These are phyloP conservation scores for Picochlorum sp. DNA, from an alignment of 139 green algal genomes.

Conservation along the genomic window DNA sequence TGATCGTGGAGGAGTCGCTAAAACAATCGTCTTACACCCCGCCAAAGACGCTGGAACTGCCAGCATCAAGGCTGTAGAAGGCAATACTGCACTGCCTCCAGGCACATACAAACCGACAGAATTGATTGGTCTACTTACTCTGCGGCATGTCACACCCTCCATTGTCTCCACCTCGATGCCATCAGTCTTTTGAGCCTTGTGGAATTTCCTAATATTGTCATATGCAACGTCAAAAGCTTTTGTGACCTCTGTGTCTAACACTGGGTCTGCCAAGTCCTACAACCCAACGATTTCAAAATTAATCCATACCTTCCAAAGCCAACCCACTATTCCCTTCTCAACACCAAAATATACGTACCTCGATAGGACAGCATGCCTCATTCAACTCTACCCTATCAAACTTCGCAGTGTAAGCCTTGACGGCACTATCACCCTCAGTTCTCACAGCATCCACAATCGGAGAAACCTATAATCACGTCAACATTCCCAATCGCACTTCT, in stretches of 20 bases:
- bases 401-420: slow-evolving; percentile 79
- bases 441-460: slow-evolving; percentile 88
- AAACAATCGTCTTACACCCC: slow-evolving; percentile 86
- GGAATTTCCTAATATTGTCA: slow-evolving; percentile 90
- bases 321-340: neutral
- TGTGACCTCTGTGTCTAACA: slow-evolving; percentile 58
- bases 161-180: slow-evolving; percentile 74
- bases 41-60: slow-evolving; percentile 79
- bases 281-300: neutral
- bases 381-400: slow-evolving; percentile 80
- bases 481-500: neutral
- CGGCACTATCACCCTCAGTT: slow-evolving; percentile 73
- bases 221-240: slow-evolving; percentile 90
- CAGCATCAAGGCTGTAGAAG: slow-evolving; percentile 92
- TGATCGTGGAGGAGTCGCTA: slow-evolving; percentile 83
- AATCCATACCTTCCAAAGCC: neutral
- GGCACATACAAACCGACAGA: slow-evolving; percentile 94
- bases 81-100: slow-evolving; percentile 92
- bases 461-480: slow-evolving; percentile 49
- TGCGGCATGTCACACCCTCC: slow-evolving; percentile 82
- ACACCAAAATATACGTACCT: slow-evolving; percentile 38
- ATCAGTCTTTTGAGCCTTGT: slow-evolving; percentile 65
- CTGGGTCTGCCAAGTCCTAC: slow-evolving; percentile 45
- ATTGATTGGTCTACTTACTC: slow-evolving; percentile 57
- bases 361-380: slow-evolving; percentile 58